phyloP scores from a whole-genome alignment of 2,329 filamentous ascomycete genomes.

The Metarhizium sp. region DNA sequence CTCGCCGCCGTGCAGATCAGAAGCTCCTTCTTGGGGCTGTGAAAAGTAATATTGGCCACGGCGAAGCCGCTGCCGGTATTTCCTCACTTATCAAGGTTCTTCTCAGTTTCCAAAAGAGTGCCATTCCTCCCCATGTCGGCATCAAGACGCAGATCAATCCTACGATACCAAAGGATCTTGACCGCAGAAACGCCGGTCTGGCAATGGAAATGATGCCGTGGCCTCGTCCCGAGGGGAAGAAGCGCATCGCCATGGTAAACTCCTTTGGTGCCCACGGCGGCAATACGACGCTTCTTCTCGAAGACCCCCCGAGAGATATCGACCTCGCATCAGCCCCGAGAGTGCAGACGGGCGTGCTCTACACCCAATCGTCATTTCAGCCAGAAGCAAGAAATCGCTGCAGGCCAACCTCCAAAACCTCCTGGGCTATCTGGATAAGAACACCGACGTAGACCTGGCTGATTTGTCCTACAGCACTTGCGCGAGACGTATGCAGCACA shows the following conservation, averaged over 20 bases:
- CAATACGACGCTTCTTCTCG: conserved; percentile 59
- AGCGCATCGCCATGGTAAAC: conserved; percentile 45
- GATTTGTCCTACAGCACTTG: conserved; percentile 59
- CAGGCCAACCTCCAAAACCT: conserved; percentile 48
- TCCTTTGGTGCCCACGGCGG: conserved; percentile 65
- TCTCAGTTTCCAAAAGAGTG: conserved; percentile 47
- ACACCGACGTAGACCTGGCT: conserved; percentile 41
- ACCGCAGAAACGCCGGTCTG: conserved; percentile 45
- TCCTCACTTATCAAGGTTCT: conserved; percentile 49
- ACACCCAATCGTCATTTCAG: conserved; percentile 51
- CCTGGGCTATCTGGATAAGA: conserved; percentile 40
- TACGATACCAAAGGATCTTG: conserved; percentile 44
- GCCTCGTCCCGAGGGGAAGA: conserved; percentile 11
- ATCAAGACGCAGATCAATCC: conserved; percentile 55
- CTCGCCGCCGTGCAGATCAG: neutral
- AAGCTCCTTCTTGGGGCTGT: conserved; percentile 23
- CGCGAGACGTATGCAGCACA: conserved; percentile 53
- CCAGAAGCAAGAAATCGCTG: conserved; percentile 45
- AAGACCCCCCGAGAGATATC: conserved; percentile 41
- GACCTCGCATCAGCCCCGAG: no score
- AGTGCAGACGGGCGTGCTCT: conserved; percentile 27
- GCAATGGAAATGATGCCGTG: conserved; percentile 16
- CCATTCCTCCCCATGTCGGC: conserved; percentile 54
- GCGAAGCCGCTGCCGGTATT: conserved; percentile 42
- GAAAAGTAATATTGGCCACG: conserved; percentile 56